Evolutionary conservation across 176 grass and related monocot species (phyloP).

Genomic region (Ampelocalamus luodianensis): DNA sequence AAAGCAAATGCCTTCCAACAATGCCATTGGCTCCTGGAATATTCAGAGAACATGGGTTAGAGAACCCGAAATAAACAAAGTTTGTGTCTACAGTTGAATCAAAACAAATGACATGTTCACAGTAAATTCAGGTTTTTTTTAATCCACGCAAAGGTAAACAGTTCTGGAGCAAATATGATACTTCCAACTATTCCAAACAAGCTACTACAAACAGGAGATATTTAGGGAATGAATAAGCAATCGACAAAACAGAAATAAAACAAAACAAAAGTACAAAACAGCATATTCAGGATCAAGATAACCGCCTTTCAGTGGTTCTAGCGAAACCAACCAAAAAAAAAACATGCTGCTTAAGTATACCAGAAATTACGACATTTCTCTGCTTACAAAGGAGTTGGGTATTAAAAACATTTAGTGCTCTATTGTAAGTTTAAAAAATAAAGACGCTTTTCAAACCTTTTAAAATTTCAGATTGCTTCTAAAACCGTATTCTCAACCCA

Average conservation of each 20-base stretch:
- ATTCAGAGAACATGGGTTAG: background rate
- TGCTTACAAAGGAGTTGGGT: background rate
- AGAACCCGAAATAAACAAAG: background rate
- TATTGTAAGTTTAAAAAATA: background rate
- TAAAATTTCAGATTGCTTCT: background rate
- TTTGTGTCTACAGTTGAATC: background rate
- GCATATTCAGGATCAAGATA: background rate
- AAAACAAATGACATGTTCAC: slow-evolving; percentile 8
- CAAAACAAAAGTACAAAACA: background rate
- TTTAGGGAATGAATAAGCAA: background rate
- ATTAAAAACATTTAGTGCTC: background rate
- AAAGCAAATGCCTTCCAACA: slow-evolving; percentile 18
- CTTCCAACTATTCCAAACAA: background rate
- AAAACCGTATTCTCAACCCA: background rate
- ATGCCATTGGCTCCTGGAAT: slow-evolving; percentile 34
- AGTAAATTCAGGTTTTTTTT: background rate
- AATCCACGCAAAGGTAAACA: slow-evolving; percentile 9
- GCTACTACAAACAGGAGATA: background rate
- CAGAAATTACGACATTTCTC: background rate
- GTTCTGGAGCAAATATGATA: slow-evolving; percentile 18
- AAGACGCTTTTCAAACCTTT: background rate
- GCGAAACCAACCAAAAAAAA: background rate
- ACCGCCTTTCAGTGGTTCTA: background rate
- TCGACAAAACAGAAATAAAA: background rate
- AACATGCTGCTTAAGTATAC: background rate